A percentile compares a stretch with the other conserved stretches of the same genome.
These are phyloP conservation scores for Tolypocladium cylindrosporum DNA, from an alignment of 2,329 filamentous ascomycete genomes.

Conservation along the genomic window DNA sequence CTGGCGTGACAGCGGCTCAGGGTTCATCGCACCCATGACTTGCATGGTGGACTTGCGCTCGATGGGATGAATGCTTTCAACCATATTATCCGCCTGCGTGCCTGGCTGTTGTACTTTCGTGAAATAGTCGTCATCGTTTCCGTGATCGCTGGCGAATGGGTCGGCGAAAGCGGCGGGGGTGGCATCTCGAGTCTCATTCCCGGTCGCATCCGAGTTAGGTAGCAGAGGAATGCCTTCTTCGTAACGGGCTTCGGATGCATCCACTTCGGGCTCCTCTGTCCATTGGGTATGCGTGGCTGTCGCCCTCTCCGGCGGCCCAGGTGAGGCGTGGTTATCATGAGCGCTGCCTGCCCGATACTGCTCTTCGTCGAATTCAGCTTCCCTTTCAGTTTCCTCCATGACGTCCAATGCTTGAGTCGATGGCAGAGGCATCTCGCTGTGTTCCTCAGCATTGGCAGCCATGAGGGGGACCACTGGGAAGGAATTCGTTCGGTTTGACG, in stretches of 20 bases:
- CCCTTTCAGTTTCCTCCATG: conserved; percentile 40
- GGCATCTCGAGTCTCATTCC: conserved; percentile 1
- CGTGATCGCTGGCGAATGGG: conserved; percentile 33
- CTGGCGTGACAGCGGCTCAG: conserved; percentile 18
- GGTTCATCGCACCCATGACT: conserved; percentile 44
- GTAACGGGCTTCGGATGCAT: conserved; percentile 47
- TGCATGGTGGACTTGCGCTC: conserved; percentile 62
- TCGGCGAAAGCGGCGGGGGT: conserved; percentile 13
- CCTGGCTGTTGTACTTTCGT: conserved; percentile 31
- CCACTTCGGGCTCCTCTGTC: conserved; percentile 29
- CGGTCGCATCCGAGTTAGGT: conserved; percentile 18
- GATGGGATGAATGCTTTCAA: conserved; percentile 23
- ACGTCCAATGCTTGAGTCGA: conserved; percentile 44
- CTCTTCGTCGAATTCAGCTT: conserved; percentile 32
- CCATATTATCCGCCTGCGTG: conserved; percentile 6
- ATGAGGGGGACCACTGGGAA: conserved; percentile 47
- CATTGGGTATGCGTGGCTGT: conserved; percentile 18
- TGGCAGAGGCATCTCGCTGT: conserved; percentile 29
- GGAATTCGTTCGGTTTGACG: conserved; percentile 50
- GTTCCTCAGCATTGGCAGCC: conserved; percentile 13
- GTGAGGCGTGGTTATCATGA: conserved; percentile 2
- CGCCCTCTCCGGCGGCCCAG: neutral
- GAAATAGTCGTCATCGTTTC: conserved; percentile 56
- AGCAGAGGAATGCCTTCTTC: conserved; percentile 62
- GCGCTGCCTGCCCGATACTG: conserved; percentile 12